phyloP scores from a whole-genome alignment of 768 basidiomycete species.

The Roridomyces roridus region DNA sequence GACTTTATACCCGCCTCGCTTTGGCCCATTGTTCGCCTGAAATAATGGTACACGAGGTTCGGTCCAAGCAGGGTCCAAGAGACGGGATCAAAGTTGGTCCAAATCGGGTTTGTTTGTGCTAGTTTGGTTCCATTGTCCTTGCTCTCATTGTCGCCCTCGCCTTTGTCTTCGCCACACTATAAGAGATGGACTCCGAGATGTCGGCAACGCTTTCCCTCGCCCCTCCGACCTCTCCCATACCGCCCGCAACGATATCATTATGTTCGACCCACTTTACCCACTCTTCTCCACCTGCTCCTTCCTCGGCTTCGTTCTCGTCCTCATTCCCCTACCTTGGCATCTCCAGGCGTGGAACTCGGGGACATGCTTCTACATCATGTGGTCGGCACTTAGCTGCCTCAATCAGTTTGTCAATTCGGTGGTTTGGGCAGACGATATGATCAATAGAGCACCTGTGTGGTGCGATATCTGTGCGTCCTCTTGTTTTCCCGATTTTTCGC shows the following conservation, averaged over 20 bases:
- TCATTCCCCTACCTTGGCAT: conserved; percentile 59
- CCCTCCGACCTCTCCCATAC: no score
- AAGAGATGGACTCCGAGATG: no score
- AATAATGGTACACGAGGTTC: no score
- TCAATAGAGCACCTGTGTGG: conserved; percentile 56
- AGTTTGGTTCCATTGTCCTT: no score
- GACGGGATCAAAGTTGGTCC: no score
- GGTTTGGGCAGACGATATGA: conserved; percentile 53
- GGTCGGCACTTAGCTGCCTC: conserved; percentile 47
- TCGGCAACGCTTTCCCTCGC: no score
- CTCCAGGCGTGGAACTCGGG: conserved; percentile 53
- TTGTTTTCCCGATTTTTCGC: conserved; percentile 15
- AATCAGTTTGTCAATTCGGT: conserved; percentile 58
- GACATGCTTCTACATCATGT: conserved; percentile 51
- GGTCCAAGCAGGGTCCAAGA: no score
- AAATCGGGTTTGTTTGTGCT: no score
- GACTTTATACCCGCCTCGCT: no score
- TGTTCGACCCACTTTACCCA: conserved; percentile 27
- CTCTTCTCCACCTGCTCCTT: conserved; percentile 43
- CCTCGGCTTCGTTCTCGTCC: conserved; percentile 44
- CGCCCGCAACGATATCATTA: neutral
- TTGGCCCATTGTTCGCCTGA: no score
- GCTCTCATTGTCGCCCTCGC: no score
- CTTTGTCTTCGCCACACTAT: no score
- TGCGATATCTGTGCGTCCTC: conserved; percentile 64